Conservation (phyloP, 805 yeast genomes). For the Ogataea allantospora region DNA sequence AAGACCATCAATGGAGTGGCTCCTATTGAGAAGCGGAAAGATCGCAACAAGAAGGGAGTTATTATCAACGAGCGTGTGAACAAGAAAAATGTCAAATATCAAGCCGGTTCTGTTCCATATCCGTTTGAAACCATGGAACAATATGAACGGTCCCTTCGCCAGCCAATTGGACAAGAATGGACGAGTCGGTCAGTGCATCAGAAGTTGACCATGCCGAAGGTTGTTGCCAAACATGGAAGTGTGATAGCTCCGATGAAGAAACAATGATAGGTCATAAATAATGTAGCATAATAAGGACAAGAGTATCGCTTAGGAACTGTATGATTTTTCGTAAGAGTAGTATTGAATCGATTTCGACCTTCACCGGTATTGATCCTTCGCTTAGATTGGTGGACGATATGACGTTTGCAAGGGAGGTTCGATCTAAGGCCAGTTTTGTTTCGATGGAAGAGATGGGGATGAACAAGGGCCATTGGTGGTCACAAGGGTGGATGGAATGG, state of each 20-base stretch:
- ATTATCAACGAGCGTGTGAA: slow-evolving; percentile 85
- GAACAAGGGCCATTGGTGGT: neutral
- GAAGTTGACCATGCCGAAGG: slow-evolving; percentile 82
- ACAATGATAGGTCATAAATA: slow-evolving; percentile 36
- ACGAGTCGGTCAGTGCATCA: slow-evolving; percentile 84
- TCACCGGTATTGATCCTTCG: slow-evolving; percentile 12
- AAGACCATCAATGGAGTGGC: slow-evolving; percentile 78
- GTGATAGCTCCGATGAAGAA: slow-evolving; percentile 90
- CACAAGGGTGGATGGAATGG: slow-evolving; percentile 7
- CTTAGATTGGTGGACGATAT: slow-evolving; percentile 10
- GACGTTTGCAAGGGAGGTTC: slow-evolving; percentile 7
- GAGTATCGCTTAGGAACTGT: neutral
- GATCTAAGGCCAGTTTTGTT: slow-evolving; percentile 17
- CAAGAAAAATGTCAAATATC: slow-evolving; percentile 83
- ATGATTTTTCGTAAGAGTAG: slow-evolving; percentile 13
- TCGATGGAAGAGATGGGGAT: slow-evolving; percentile 4
- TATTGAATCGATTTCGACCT: slow-evolving; percentile 13
- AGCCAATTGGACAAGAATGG: slow-evolving; percentile 99
- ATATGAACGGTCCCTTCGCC: slow-evolving; percentile 87
- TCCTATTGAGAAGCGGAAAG: slow-evolving; percentile 68
- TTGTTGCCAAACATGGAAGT: slow-evolving; percentile 80
- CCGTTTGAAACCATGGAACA: slow-evolving; percentile 93
- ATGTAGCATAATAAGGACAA: slow-evolving; percentile 5
- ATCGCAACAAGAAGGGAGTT: slow-evolving; percentile 72
- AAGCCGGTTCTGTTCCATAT: slow-evolving; percentile 87